phyloP scores from a whole-genome alignment of 768 basidiomycete genomes.

The Cyathus striatus region DNA sequence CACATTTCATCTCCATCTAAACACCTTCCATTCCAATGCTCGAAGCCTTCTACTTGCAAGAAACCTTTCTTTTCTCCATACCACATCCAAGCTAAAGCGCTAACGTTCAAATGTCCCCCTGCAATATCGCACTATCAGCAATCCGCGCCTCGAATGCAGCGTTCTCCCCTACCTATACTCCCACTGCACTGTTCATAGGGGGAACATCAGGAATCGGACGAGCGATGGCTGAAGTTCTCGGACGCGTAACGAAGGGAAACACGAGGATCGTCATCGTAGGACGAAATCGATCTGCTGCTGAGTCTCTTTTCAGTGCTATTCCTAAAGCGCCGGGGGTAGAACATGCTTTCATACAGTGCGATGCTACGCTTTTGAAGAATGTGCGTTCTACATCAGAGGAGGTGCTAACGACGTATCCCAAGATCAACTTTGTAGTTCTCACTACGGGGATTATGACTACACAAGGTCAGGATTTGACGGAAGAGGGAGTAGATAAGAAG shows the following conservation, averaged over 20 bases:
- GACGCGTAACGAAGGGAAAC: conserved; percentile 34
- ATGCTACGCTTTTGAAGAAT: conserved; percentile 39
- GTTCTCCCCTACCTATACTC: conserved; percentile 5
- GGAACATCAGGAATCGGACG: conserved; percentile 40
- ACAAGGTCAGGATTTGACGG: conserved; percentile 26
- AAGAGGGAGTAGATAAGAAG: conserved; percentile 26
- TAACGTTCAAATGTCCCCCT: no score
- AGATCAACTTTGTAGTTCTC: conserved; percentile 47
- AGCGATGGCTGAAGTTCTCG: conserved; percentile 38
- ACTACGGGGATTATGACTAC: conserved; percentile 38
- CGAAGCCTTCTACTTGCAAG: no score
- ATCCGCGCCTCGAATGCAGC: conserved; percentile 1
- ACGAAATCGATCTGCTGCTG: conserved; percentile 41
- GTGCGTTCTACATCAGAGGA: conserved; percentile 25
- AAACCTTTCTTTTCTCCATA: no score
- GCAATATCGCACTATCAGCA: background rate
- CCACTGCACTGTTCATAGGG: conserved; percentile 31
- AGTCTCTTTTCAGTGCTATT: conserved; percentile 30
- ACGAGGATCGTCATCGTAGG: conserved; percentile 45
- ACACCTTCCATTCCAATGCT: no score
- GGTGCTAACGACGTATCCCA: conserved; percentile 27
- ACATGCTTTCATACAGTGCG: conserved; percentile 42
- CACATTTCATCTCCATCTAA: no score
- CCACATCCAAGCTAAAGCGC: no score
- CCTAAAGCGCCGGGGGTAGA: conserved; percentile 12